Conservation (phyloP, 192 early-diverging fungal species). For the Coemansia sp. region DNA sequence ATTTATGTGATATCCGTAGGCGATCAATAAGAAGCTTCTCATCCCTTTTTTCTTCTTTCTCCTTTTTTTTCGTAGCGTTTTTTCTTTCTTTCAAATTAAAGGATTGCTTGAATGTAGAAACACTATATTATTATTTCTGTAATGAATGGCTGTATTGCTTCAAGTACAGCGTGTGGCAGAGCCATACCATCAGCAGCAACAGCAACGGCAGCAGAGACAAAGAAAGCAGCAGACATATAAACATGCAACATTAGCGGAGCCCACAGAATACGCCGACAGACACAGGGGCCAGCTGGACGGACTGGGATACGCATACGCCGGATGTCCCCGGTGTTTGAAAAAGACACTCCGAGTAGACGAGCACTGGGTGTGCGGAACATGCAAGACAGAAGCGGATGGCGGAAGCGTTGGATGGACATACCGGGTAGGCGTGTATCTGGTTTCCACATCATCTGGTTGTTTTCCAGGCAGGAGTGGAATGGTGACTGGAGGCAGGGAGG, state of each 20-base stretch:
- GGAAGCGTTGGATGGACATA: constrained; percentile 30
- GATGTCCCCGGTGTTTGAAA: constrained; percentile 25
- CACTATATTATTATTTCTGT: neutral
- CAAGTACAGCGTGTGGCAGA: neutral
- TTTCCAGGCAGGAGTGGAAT: too few species aligned
- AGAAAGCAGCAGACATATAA: constrained; percentile 5
- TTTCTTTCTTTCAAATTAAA: neutral
- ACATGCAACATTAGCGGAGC: neutral
- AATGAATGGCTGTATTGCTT: neutral
- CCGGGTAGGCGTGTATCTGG: constrained; percentile 11
- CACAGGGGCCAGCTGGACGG: neutral
- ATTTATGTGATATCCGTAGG: too few species aligned
- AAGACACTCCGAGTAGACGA: neutral
- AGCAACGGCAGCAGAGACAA: neutral
- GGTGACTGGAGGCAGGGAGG: constrained; percentile 2
- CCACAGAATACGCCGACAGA: neutral
- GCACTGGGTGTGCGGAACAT: constrained; percentile 23
- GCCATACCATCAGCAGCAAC: neutral
- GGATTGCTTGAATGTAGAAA: neutral
- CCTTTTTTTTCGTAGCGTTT: neutral
- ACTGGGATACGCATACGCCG: constrained; percentile 25
- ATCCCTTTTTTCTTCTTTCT: neutral
- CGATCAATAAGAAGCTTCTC: neutral
- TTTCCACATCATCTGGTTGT: neutral
- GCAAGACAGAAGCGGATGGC: constrained; percentile 1